Evolutionary conservation across 192 early-diverging fungal genomes (phyloP), one percentile per base, ranked within the genome.

Genomic region (Coemansia sp.): DNA sequence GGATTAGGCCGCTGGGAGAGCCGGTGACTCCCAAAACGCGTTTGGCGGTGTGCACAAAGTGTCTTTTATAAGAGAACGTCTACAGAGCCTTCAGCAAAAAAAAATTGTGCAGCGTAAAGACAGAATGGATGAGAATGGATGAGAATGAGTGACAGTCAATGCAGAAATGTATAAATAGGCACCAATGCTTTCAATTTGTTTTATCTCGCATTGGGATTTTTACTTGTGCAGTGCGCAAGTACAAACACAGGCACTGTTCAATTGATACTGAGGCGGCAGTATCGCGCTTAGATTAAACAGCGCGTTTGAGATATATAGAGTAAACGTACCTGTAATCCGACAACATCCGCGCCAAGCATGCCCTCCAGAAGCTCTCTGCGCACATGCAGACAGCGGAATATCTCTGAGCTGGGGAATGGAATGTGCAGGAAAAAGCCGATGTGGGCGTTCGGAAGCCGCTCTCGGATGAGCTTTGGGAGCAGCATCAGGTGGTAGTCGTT

Each of bases 401-500:
- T 91, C 74, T 98, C 96, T 8, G 93, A 95, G 77, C 90, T 92
- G 33, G 96, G 96, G 78, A 98, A 98, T 0, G 96, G 96, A 51
- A 97, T 95, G 75, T 98, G 96, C 65, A 98, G 75, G 68, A 97
- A 98, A 82, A 98, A 97, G 2, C 95, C 96, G 61, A 98, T 94
- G 34, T 89, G 92, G 36, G 96, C 96, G 32, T 87, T 70, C 2
- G 96, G 96, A 34, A 96, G 73, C 12, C 85, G 86, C 82, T 93
- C 80, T 53, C 96, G 87, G 37, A 98, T 79, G 88, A 98, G 91
- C 54, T 78, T 81, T 5, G 96, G 96, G 22, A 98, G 87, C 45
- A 98, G 85, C 92, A 97, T 93, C 58, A 98, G 84, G 75, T 98
- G 96, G 73, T 98, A 98, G 86, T 98, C 96, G 74, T 98, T 96